Evolutionary conservation across 2,329 filamentous ascomycete genomes (phyloP), one percentile per base, ranked within the genome.

Genomic region (Mycogone perniciosa): DNA sequence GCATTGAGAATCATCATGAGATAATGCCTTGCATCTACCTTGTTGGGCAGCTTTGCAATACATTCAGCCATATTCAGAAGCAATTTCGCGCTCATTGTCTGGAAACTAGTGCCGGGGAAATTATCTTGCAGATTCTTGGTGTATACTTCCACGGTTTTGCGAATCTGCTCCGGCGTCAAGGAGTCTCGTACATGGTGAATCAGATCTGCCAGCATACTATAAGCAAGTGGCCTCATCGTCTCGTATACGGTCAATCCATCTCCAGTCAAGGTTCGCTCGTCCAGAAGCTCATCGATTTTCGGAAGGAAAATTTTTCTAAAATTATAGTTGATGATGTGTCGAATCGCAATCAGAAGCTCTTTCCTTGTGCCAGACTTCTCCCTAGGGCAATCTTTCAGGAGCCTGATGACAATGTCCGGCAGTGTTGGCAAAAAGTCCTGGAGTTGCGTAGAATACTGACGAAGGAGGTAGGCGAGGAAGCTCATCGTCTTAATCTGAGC

Each of bases 401-500:
- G 72, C 5, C 93, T 82, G 6, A 99, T 89, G 3, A 97, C 89
- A 35, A 97, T 92, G 33, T 87, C 85, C 0, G 93, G 93, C 11
- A 99, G 74, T 0, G 83, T 86, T 0, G 84, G 86, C 30, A 99
- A 73, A 60, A 99, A 97, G 60, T 99, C 93, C 8, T 83, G 82
- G 7, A 99, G 74, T 57, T 96, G 88, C 52, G 87, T 85, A 2
- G 90, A 84, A 67, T 96, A 95, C 44, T 95, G 86, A 40, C 93
- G 77, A 9, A 99, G 78, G 1, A 99, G 73, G 64, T 97, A 99
- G 1, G 95, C 95, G 58, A 99, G 68, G 62, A 99, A 99, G 62
- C 91, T 97, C 92, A 99, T 97, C 0, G 92, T 97, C 75, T 99
- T 97, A 11, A 99, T 93, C 67, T 99, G 95, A 1, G 92, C 90